Conservation (phyloP, 495 filamentous ascomycete species). For the Aspergillus funiculosus region DNA sequence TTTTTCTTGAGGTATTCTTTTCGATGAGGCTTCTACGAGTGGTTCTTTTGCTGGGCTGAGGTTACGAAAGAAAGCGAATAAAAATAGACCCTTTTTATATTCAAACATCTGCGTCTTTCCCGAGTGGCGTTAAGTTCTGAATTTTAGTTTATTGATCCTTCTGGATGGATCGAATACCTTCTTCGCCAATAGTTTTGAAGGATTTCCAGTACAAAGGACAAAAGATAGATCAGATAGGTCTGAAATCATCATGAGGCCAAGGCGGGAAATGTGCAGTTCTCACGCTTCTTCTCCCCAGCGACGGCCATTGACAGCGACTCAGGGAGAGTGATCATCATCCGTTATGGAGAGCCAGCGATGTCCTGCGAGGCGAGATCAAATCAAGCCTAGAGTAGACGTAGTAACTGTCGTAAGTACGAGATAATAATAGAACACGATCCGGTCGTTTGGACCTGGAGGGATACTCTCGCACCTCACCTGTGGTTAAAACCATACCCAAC, state of each 20-base stretch:
- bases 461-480: not conserved
- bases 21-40: not conserved
- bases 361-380: not conserved
- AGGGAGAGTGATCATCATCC: slow-evolving; percentile 4
- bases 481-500: slow-evolving; percentile 6
- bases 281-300: slow-evolving; percentile 1
- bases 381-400: too few relatives aligned
- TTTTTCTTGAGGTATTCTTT: not conserved
- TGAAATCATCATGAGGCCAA: not conserved
- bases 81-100: not conserved
- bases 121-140: slow-evolving; percentile 4
- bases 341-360: not conserved
- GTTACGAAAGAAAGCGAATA: too few relatives aligned
- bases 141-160: slow-evolving; percentile 9
- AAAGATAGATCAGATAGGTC: not conserved
- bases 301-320: slow-evolving; percentile 5
- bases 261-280: not conserved
- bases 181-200: not conserved
- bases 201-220: not conserved
- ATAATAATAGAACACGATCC: slow-evolving; percentile 11
- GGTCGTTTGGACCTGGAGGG: not conserved
- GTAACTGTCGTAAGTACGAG: too few relatives aligned
- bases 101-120: not conserved
- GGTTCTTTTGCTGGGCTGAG: not conserved
- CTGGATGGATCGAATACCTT: slow-evolving; percentile 1